Evolutionary conservation across 2,329 filamentous ascomycete genomes (phyloP).

Genomic region (Microthyrium microscopicum): DNA sequence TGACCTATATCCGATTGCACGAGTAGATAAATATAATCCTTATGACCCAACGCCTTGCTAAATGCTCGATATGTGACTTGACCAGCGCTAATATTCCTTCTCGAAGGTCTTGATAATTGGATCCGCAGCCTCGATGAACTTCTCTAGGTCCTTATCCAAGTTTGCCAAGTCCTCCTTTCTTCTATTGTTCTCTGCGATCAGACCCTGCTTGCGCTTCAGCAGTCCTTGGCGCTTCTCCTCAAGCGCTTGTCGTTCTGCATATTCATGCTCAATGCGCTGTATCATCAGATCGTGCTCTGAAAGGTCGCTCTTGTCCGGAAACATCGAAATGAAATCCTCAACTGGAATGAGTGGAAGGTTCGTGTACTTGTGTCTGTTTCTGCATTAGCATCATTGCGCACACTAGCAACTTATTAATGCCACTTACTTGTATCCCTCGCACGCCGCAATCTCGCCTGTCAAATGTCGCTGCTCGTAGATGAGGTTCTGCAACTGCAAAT

Average conservation of each 20-base stretch:
- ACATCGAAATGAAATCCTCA: slow-evolving; percentile 61
- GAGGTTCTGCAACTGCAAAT: slow-evolving; percentile 85
- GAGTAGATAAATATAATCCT: no score
- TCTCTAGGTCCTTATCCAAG: slow-evolving; percentile 81
- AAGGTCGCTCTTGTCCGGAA: slow-evolving; percentile 56
- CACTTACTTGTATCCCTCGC: slow-evolving; percentile 77
- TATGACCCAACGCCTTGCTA: no score
- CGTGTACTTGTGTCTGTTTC: slow-evolving; percentile 63
- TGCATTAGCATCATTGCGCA: not conserved
- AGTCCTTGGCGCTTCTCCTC: slow-evolving; percentile 61
- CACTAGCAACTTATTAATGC: no score
- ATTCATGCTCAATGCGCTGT: slow-evolving; percentile 80
- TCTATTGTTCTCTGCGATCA: slow-evolving; percentile 70
- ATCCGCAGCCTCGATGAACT: slow-evolving; percentile 82
- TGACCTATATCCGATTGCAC: no score
- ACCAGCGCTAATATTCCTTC: slow-evolving; percentile 36
- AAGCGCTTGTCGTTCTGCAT: slow-evolving; percentile 63
- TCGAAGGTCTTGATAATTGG: slow-evolving; percentile 77
- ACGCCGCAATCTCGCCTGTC: slow-evolving; percentile 75
- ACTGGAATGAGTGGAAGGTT: slow-evolving; percentile 70
- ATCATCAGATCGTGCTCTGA: slow-evolving; percentile 75
- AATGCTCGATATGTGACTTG: no score
- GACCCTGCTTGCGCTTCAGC: slow-evolving; percentile 46
- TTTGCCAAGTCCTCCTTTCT: slow-evolving; percentile 85
- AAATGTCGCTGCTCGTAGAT: slow-evolving; percentile 93